phyloP scores from a whole-genome alignment of 1,284 basidiomycete genomes.

The Peniophora sp. region DNA sequence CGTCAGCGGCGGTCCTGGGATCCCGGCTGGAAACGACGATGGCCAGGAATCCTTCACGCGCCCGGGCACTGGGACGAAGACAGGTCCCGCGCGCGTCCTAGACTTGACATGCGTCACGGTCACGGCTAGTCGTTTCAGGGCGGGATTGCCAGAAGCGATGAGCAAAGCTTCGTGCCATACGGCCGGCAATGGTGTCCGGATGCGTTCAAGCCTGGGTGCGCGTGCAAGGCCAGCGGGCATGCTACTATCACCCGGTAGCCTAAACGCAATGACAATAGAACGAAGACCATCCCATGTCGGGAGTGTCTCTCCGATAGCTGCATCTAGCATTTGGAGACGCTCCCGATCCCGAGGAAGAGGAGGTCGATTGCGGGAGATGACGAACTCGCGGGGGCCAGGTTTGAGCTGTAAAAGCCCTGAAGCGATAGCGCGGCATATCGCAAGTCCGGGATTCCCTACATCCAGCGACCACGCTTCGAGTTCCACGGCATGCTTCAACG shows the following conservation, averaged over 20 bases:
- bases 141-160: neutral
- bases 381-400: neutral
- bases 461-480: neutral
- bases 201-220: neutral
- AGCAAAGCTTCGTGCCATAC: neutral
- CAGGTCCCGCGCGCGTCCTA: neutral
- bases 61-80: neutral
- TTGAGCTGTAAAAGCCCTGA: neutral
- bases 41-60: neutral
- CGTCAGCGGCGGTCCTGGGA: neutral
- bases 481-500: neutral
- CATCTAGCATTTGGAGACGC: too few species aligned
- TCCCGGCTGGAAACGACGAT: neutral
- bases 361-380: neutral
- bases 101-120: neutral
- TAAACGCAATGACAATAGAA: neutral
- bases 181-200: neutral
- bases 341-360: too few species aligned
- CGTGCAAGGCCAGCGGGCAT: neutral
- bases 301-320: too few species aligned
- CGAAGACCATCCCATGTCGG: too few species aligned
- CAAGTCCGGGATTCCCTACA: neutral
- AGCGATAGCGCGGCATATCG: neutral
- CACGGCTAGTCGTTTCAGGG: neutral
- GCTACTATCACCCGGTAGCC: neutral